Percentiles rank a stretch among this genome's conserved stretches.
Evolutionary conservation across 352 stramenopile genomes (phyloP).

Genomic region (Pythium guiyangense): DNA sequence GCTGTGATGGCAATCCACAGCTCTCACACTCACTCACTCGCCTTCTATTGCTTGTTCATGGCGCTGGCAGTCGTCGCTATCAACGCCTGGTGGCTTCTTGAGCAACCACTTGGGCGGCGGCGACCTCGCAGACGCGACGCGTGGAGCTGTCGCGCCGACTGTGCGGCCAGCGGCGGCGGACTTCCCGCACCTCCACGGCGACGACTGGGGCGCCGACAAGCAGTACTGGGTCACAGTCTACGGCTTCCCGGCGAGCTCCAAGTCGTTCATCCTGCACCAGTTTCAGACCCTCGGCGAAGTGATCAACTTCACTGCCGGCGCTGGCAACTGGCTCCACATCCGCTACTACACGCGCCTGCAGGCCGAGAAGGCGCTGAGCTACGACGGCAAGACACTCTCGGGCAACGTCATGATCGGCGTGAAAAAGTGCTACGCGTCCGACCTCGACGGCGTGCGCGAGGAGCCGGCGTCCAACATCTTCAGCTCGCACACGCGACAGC

Average conservation of each 20-base stretch:
- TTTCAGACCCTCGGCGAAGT: constrained; percentile 77
- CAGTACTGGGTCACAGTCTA: constrained; percentile 85
- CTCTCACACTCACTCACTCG: background rate
- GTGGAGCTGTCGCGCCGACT: background rate
- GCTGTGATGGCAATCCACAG: background rate
- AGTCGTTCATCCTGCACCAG: constrained; percentile 63
- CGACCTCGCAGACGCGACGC: constrained; percentile 16
- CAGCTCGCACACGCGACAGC: constrained; percentile 28
- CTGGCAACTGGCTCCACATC: constrained; percentile 77
- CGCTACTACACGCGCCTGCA: constrained; percentile 77
- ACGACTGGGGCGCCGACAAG: constrained; percentile 75
- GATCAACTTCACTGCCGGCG: constrained; percentile 56
- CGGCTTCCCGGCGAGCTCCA: constrained; percentile 60
- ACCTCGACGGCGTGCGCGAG: constrained; percentile 55
- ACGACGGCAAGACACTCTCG: constrained; percentile 55
- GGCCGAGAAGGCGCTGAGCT: constrained; percentile 74
- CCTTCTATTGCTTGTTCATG: background rate
- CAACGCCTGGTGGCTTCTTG: constrained; percentile 35
- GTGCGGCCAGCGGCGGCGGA: constrained; percentile 11
- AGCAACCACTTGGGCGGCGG: constrained; percentile 27
- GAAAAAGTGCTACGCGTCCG: constrained; percentile 70
- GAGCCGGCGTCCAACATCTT: constrained; percentile 55
- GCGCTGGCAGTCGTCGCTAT: constrained; percentile 30
- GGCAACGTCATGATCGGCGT: constrained; percentile 78
- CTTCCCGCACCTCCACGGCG: constrained; percentile 49